These are phyloP conservation scores for Claviceps purpurea DNA, from an alignment of 2,329 filamentous ascomycete species.

Conservation along the genomic window DNA sequence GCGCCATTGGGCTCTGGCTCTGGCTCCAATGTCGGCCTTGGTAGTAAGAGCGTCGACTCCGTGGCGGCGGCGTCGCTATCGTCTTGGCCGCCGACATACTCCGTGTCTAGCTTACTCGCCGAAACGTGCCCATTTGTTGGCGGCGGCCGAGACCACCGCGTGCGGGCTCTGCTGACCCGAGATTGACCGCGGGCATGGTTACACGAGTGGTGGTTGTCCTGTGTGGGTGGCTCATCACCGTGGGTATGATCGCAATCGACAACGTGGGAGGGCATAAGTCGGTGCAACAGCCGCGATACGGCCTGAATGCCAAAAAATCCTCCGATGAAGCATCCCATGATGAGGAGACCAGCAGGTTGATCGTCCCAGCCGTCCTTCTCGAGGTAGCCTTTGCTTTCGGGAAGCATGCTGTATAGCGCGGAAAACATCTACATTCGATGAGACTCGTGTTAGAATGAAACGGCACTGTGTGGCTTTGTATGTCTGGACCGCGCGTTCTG, in stretches of 20 bases:
- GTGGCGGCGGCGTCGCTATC: slow-evolving; percentile 8
- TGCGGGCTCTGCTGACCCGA: slow-evolving; percentile 18
- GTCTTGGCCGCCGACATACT: slow-evolving; percentile 5
- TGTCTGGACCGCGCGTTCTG: neutral
- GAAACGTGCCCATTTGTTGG: slow-evolving; percentile 10
- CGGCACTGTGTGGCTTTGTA: no score
- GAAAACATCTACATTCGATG: slow-evolving; percentile 59
- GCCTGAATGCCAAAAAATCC: slow-evolving; percentile 67
- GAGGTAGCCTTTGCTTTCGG: slow-evolving; percentile 70
- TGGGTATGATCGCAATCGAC: slow-evolving; percentile 71
- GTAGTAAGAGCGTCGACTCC: slow-evolving; percentile 35
- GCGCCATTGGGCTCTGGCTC: slow-evolving; percentile 15
- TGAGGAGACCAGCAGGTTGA: slow-evolving; percentile 50
- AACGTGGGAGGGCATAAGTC: slow-evolving; percentile 62
- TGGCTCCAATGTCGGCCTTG: neutral
- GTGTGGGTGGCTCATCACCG: slow-evolving; percentile 32
- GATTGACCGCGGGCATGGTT: slow-evolving; percentile 16
- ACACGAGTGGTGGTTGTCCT: slow-evolving; percentile 13
- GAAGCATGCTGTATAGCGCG: slow-evolving; percentile 83
- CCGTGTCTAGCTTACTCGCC: neutral
- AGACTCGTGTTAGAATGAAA: neutral
- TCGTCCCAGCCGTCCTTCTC: slow-evolving; percentile 52
- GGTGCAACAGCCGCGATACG: slow-evolving; percentile 59
- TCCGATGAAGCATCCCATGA: slow-evolving; percentile 55
- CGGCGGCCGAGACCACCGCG: slow-evolving; percentile 14